Percentiles rank a stretch among this genome's conserved stretches.
Conservation (phyloP, 2,329 filamentous ascomycete species). For the Periglandula ipomoeae region DNA sequence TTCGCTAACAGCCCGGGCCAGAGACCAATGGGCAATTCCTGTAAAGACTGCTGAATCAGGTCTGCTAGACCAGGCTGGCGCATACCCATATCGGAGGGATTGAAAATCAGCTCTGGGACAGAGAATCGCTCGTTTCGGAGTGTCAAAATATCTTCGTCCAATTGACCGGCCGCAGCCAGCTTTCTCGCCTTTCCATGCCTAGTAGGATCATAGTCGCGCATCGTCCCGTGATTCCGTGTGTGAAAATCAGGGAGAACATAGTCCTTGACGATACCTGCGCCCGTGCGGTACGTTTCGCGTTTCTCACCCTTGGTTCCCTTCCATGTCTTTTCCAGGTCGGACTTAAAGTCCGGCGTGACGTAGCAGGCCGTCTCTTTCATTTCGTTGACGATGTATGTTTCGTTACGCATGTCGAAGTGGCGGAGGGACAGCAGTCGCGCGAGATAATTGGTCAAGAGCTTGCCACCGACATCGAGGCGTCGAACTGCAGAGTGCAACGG, state of each 20-base stretch:
- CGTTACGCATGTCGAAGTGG: slow-evolving; percentile 92
- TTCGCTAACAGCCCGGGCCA: slow-evolving; percentile 82
- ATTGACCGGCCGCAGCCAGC: slow-evolving; percentile 31
- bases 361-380: slow-evolving; percentile 90
- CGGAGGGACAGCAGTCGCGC: slow-evolving; percentile 82
- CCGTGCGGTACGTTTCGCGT: slow-evolving; percentile 37
- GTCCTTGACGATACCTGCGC: slow-evolving; percentile 66
- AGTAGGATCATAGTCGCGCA: slow-evolving; percentile 68
- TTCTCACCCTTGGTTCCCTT: slow-evolving; percentile 59
- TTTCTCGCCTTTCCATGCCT: slow-evolving; percentile 44
- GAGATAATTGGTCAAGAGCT: slow-evolving; percentile 85
- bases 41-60: slow-evolving; percentile 71
- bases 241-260: slow-evolving; percentile 84
- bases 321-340: slow-evolving; percentile 76
- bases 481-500: slow-evolving; percentile 75
- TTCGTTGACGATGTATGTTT: slow-evolving; percentile 87
- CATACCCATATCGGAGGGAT: slow-evolving; percentile 75
- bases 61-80: slow-evolving; percentile 74
- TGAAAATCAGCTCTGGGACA: slow-evolving; percentile 85
- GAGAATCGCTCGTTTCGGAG: slow-evolving; percentile 87
- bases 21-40: slow-evolving; percentile 66
- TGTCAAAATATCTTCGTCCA: slow-evolving; percentile 68
- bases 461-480: slow-evolving; percentile 83
- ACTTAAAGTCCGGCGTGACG: slow-evolving; percentile 65
- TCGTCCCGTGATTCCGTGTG: slow-evolving; percentile 50